Conservation (phyloP, 169 alveolate species). For the Eimeria necatrix region DNA sequence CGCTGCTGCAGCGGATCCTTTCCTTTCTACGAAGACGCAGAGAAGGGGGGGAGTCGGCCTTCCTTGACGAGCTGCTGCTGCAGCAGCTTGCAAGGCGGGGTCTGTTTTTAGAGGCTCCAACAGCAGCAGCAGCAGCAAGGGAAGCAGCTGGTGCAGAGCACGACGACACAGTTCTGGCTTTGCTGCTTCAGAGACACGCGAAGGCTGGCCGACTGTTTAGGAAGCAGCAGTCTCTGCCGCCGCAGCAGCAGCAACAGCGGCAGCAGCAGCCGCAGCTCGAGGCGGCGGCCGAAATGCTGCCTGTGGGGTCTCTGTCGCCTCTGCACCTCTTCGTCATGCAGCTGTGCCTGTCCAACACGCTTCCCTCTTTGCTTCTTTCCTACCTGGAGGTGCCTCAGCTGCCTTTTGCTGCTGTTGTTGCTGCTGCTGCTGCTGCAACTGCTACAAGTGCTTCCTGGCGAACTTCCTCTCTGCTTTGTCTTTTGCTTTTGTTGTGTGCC, state of each 20-base stretch:
- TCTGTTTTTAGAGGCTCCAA: constrained; percentile 67
- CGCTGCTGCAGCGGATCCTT: constrained; percentile 65
- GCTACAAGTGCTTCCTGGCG: neutral
- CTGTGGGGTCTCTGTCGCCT: constrained; percentile 79
- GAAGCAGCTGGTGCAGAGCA: neutral
- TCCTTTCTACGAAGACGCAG: constrained; percentile 15
- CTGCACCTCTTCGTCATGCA: constrained; percentile 82
- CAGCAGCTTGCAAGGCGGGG: constrained; percentile 85
- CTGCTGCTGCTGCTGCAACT: neutral
- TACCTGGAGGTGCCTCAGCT: constrained; percentile 50
- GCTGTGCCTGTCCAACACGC: constrained; percentile 80
- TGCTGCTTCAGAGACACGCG: constrained; percentile 83
- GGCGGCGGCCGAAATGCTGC: constrained; percentile 75
- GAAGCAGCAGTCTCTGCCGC: neutral
- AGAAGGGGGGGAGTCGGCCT: constrained; percentile 40
- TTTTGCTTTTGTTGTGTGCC: neutral
- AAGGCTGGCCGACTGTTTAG: constrained; percentile 79
- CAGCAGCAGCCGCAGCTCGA: constrained; percentile 7
- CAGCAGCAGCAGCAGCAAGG: neutral
- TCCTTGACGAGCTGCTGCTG: constrained; percentile 73
- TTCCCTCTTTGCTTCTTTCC: constrained; percentile 46
- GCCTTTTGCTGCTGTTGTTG: neutral
- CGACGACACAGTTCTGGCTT: constrained; percentile 74
- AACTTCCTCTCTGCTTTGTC: neutral
- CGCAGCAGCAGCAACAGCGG: neutral